These are phyloP conservation scores for Sistotremastrum suecicum DNA, from an alignment of 768 basidiomycete species.

Conservation along the genomic window DNA sequence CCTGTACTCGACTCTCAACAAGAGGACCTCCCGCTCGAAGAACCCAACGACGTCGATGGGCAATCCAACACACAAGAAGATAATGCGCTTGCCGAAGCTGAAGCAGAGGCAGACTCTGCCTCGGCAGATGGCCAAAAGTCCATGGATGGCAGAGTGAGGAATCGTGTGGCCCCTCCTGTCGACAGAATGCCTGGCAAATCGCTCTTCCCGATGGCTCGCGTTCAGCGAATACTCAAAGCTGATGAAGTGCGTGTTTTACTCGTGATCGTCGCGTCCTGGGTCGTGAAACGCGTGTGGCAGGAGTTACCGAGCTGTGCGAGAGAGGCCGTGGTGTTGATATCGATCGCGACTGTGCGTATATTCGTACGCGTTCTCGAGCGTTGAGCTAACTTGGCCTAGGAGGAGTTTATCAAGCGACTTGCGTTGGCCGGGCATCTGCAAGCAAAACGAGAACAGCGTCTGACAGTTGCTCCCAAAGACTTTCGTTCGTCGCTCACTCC, in stretches of 20 bases:
- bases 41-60: too few species aligned
- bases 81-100: too few species aligned
- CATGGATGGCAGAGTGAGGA: too few species aligned
- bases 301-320: conserved; percentile 63
- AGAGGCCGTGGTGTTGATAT: conserved; percentile 69
- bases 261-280: background rate
- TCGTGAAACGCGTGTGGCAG: conserved; percentile 20
- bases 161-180: too few species aligned
- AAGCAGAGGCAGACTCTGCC: too few species aligned
- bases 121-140: too few species aligned
- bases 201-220: conserved; percentile 57
- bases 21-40: too few species aligned
- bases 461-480: conserved; percentile 68
- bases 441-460: conserved; percentile 56
- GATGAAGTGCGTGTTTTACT: conserved; percentile 43
- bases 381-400: conserved; percentile 16
- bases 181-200: conserved; percentile 48
- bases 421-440: conserved; percentile 56
- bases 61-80: too few species aligned
- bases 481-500: conserved; percentile 36
- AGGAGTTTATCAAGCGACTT: conserved; percentile 73
- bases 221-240: conserved; percentile 76
- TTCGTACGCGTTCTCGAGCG: background rate
- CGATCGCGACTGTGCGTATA: conserved; percentile 48
- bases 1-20: too few species aligned